These are phyloP conservation scores for Termitomyces sp. DNA, from an alignment of 768 basidiomycete genomes.

Conservation along the genomic window DNA sequence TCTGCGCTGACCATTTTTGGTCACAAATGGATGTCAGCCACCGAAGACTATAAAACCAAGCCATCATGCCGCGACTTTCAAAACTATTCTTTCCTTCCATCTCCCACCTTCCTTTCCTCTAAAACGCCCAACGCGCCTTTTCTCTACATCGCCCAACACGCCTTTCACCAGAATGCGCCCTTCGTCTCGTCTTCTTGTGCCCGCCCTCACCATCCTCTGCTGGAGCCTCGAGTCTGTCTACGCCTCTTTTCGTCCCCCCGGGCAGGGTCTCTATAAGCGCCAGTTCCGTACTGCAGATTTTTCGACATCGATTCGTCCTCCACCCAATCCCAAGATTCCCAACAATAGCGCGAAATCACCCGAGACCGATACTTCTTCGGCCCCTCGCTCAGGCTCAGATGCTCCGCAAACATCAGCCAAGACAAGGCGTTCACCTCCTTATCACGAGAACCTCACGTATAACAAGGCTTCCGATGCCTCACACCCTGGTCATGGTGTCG, in stretches of 20 bases:
- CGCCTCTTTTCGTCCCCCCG: slow-evolving; percentile 1
- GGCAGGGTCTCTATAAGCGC: slow-evolving; percentile 5
- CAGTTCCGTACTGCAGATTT: slow-evolving; percentile 19
- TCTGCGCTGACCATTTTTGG: slow-evolving; percentile 4
- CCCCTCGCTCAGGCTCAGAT: background rate
- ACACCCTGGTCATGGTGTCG: background rate
- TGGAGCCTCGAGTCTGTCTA: slow-evolving; percentile 12
- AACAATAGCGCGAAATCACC: too few relatives aligned
- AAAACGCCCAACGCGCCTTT: background rate
- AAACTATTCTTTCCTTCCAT: background rate
- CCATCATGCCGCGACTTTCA: background rate
- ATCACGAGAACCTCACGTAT: background rate
- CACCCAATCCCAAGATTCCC: too few relatives aligned
- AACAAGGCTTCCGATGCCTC: background rate
- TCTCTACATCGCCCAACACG: background rate
- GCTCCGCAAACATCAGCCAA: background rate
- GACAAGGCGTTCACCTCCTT: background rate
- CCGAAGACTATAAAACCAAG: slow-evolving; percentile 2
- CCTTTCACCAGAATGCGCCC: slow-evolving; percentile 12
- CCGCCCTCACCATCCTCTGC: slow-evolving; percentile 12
- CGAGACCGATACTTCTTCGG: background rate
- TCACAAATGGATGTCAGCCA: slow-evolving; percentile 6
- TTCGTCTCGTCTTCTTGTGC: slow-evolving; percentile 12
- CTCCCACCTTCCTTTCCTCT: background rate
- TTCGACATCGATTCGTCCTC: background rate